Conservation (phyloP, 2,329 filamentous ascomycete genomes). For the Macrophomina phaseolina region DNA sequence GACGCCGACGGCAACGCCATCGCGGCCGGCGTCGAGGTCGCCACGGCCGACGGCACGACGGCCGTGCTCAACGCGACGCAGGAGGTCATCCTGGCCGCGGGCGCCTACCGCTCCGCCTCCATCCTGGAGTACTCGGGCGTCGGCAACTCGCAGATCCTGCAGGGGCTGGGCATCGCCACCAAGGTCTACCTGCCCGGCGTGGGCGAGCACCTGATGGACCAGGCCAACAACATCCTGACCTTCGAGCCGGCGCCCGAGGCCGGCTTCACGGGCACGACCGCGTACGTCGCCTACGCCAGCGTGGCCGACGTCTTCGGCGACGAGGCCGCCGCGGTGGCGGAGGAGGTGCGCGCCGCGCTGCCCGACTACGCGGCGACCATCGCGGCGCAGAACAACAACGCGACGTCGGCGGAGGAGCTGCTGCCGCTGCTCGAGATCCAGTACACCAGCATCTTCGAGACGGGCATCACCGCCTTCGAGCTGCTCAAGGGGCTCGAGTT, state of each 20-base stretch:
- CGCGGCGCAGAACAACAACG: constrained; percentile 7
- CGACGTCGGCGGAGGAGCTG: background rate
- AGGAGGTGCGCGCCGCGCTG: background rate
- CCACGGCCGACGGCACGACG: constrained; percentile 23
- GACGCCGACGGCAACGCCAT: constrained; percentile 3
- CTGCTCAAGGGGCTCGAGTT: background rate
- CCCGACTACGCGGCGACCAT: background rate
- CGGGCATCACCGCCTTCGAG: background rate
- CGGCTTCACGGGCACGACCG: background rate
- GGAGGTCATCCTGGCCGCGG: constrained; percentile 32
- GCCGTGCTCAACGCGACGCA: constrained; percentile 36
- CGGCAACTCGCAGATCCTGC: constrained; percentile 28
- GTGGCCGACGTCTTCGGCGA: background rate
- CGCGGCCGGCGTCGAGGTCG: constrained; percentile 35
- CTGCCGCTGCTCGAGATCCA: background rate
- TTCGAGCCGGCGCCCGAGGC: background rate
- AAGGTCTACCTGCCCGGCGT: constrained; percentile 30
- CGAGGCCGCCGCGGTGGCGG: background rate
- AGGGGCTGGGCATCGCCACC: constrained; percentile 27
- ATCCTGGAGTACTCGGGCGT: constrained; percentile 31
- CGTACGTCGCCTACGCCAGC: background rate
- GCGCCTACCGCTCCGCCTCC: constrained; percentile 28
- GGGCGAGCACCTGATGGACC: constrained; percentile 31
- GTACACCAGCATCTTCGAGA: background rate
- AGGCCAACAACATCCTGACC: background rate